Evolutionary conservation across 2,329 filamentous ascomycete species (phyloP).

Genomic region (Apiospora hydei): DNA sequence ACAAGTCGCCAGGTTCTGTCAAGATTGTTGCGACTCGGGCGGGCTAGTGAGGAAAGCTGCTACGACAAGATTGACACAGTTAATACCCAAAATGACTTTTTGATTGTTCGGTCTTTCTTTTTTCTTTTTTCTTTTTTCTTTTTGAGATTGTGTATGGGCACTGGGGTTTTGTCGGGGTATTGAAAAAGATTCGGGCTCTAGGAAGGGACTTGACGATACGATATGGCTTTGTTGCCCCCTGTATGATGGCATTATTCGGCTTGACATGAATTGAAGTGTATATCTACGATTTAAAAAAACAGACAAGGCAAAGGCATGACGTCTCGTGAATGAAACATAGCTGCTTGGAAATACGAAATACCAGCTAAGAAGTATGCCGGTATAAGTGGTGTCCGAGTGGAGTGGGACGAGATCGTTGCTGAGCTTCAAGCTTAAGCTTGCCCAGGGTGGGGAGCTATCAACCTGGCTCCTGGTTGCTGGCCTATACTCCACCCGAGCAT

Average conservation of each 20-base stretch:
- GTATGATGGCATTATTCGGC: neutral
- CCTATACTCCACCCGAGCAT: neutral
- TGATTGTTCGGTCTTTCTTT: constrained; percentile 15
- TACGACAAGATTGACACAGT: constrained; percentile 21
- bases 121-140: neutral
- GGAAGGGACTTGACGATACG: constrained; percentile 21
- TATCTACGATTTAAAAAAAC: neutral
- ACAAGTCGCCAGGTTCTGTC: constrained; percentile 11
- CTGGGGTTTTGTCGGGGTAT: constrained; percentile 15
- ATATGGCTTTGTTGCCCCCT: neutral
- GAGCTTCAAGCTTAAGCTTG: constrained; percentile 3
- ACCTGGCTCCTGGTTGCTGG: neutral
- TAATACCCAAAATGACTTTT: constrained; percentile 22
- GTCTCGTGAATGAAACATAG: neutral
- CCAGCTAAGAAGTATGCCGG: too few relatives aligned
- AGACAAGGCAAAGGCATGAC: neutral
- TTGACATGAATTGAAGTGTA: constrained; percentile 18
- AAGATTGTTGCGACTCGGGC: constrained; percentile 17
- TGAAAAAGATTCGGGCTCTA: constrained; percentile 19
- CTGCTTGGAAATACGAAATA: neutral
- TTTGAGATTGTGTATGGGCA: constrained; percentile 3
- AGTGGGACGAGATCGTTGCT: neutral
- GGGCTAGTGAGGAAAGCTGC: constrained; percentile 14
- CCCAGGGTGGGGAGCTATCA: neutral
- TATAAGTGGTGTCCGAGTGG: neutral